Evolutionary conservation across 1,284 basidiomycete species (phyloP).

Genomic region (Tremellales sp.): DNA sequence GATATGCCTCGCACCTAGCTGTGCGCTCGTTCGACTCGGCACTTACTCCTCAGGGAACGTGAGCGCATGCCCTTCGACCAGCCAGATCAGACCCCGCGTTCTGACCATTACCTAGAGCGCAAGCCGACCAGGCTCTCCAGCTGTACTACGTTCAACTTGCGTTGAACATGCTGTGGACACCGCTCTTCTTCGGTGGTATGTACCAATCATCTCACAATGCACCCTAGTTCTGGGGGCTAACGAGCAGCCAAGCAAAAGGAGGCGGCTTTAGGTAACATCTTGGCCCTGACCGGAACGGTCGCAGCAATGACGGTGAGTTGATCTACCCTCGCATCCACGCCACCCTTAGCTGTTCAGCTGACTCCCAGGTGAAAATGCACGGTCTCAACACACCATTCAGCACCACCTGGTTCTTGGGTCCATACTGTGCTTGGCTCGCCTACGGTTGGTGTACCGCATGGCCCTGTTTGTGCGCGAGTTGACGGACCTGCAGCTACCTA

Average conservation of each 20-base stretch:
- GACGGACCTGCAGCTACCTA: constrained; percentile 53
- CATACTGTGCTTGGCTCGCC: constrained; percentile 56
- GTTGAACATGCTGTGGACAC: constrained; percentile 66
- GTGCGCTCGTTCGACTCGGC: constrained; percentile 57
- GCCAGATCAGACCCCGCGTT: background rate
- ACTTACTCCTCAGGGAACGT: constrained; percentile 48
- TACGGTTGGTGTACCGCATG: constrained; percentile 33
- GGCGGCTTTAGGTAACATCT: constrained; percentile 60
- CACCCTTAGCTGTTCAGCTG: background rate
- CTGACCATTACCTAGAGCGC: constrained; percentile 42
- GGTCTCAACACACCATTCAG: constrained; percentile 52
- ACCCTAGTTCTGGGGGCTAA: background rate
- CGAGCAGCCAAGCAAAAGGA: constrained; percentile 50
- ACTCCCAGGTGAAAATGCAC: constrained; percentile 54
- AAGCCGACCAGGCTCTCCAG: constrained; percentile 56
- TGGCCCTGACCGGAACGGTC: constrained; percentile 59
- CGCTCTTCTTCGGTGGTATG: constrained; percentile 64
- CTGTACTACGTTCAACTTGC: constrained; percentile 69
- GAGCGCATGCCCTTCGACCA: constrained; percentile 34
- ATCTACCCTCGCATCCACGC: too few relatives aligned
- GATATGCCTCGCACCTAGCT: constrained; percentile 67
- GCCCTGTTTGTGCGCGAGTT: background rate
- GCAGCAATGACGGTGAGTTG: constrained; percentile 64
- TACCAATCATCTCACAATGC: constrained; percentile 9
- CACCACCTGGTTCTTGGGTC: constrained; percentile 58